A percentile compares a stretch with the other conserved stretches of the same genome.
phyloP scores from a whole-genome alignment of 139 green algal species.

The Zygnema circumcarinatum region DNA sequence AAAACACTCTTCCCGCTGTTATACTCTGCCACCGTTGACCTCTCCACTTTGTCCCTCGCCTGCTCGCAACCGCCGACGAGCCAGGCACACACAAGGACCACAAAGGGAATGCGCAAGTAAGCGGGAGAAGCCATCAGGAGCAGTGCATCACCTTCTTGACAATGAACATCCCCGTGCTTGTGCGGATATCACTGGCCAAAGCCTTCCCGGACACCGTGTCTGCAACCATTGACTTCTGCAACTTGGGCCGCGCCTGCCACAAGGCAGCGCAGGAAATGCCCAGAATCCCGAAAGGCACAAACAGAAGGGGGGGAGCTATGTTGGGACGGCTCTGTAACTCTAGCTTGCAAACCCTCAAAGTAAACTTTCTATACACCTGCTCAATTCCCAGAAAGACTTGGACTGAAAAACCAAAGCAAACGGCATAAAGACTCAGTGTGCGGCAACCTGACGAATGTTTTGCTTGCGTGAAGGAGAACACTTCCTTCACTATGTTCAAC shows the following conservation, averaged over 20 bases:
- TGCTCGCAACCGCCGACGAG: background rate
- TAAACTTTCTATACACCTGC: no score
- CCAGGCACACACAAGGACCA: background rate
- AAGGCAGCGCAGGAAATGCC: background rate
- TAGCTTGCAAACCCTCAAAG: no score
- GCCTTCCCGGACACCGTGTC: constrained; percentile 54
- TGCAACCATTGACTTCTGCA: constrained; percentile 56
- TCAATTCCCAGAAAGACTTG: no score
- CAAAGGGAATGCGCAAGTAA: background rate
- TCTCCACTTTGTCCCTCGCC: constrained; percentile 41
- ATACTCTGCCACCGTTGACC: constrained; percentile 63
- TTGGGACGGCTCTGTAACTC: no score
- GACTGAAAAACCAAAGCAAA: no score
- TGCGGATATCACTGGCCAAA: constrained; percentile 47
- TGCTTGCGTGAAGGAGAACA: no score
- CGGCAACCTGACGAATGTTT: no score
- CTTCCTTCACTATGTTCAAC: no score
- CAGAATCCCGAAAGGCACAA: background rate
- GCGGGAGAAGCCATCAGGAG: background rate
- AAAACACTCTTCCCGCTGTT: constrained; percentile 50
- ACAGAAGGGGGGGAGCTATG: no score
- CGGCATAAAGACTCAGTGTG: no score
- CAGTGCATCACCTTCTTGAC: constrained; percentile 6
- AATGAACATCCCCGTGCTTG: constrained; percentile 63
- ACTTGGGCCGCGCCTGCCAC: constrained; percentile 27